Base-by-base conservation (phyloP, 495 filamentous ascomycete species). In the Aspergillus funiculosus region DNA sequence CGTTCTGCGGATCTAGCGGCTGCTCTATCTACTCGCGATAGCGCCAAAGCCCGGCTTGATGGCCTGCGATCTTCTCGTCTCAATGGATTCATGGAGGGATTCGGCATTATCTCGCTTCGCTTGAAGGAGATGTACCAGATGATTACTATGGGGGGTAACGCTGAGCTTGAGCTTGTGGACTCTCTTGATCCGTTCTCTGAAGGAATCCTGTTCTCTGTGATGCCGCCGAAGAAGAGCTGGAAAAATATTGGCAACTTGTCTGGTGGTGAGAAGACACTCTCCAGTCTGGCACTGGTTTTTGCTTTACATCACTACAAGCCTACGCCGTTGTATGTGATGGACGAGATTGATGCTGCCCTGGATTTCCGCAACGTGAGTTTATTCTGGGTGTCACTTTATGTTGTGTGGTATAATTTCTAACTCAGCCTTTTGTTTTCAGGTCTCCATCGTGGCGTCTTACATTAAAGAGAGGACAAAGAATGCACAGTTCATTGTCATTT, bases 41-140 rank as follows among this genome's bases (percentile, higher is more conserved):
- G 80, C 5, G 87, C 89, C 40, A 97, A 96, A 73, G 83, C 83
- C 47, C 83, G 87, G 0, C 85, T 90, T 46, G 91, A 97, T 57
- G 89, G 95, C 32, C 81, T 97, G 35, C 85, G 92, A 5, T 86
- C 86, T 3, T 74, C 91, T 21, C 84, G 92, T 4, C 70, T 97
- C 6, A 91, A 95, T 50, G 92, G 92, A 38, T 98, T 98, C 77
- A 97, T 97, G 91, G 89, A 91, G 66, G 92, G 94, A 19, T 97
- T 97, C 69, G 83, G 82, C 61, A 83, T 77, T 43, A 98, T 98
- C 61, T 95, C 90, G n/a, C 71, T 95, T 15, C 83, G 91, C 2
- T 73, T 98, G 42, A 98, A 98, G 72, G 92, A 98, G 64, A 98
- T 98, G 92, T 98, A 98, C 69, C 92, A 97, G 66, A 96, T 98